Percentiles rank a stretch among this genome's conserved stretches.
phyloP scores from a whole-genome alignment of 2,329 filamentous ascomycete species.

The Aspergillus neoniger region DNA sequence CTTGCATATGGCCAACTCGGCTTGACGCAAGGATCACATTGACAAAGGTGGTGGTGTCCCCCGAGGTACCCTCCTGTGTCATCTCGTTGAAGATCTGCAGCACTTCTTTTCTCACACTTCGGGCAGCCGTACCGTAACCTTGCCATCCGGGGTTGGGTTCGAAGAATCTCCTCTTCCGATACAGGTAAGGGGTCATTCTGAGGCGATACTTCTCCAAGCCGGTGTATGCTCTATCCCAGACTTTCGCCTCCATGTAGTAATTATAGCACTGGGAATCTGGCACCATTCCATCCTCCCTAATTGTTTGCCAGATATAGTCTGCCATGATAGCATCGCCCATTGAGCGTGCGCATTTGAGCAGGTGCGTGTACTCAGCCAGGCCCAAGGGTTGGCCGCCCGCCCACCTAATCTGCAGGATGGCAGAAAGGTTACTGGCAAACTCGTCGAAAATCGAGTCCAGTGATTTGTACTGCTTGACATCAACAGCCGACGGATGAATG shows the following conservation, averaged over 20 bases:
- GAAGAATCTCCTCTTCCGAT: slow-evolving; percentile 30
- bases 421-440: slow-evolving; percentile 41
- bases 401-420: slow-evolving; percentile 42
- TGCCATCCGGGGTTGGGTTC: slow-evolving; percentile 25
- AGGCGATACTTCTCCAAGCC: slow-evolving; percentile 44
- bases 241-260: slow-evolving; percentile 52
- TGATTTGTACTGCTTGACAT: slow-evolving; percentile 45
- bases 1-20: slow-evolving; percentile 54
- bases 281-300: slow-evolving; percentile 39
- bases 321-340: slow-evolving; percentile 50
- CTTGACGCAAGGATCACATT: slow-evolving; percentile 55
- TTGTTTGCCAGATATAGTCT: slow-evolving; percentile 49
- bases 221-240: slow-evolving; percentile 49
- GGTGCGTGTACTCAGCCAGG: slow-evolving; percentile 53
- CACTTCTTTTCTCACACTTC: slow-evolving; percentile 40
- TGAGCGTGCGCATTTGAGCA: slow-evolving; percentile 55
- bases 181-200: slow-evolving; percentile 36
- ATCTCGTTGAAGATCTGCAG: slow-evolving; percentile 52
- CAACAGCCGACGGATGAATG: slow-evolving; percentile 52
- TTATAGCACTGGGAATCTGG: slow-evolving; percentile 59
- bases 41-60: slow-evolving; percentile 56
- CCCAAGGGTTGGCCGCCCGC: slow-evolving; percentile 40
- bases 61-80: slow-evolving; percentile 44
- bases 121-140: slow-evolving; percentile 33
- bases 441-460: slow-evolving; percentile 42